phyloP scores from a whole-genome alignment of 2,329 filamentous ascomycete species.

The Xylaria multiplex region DNA sequence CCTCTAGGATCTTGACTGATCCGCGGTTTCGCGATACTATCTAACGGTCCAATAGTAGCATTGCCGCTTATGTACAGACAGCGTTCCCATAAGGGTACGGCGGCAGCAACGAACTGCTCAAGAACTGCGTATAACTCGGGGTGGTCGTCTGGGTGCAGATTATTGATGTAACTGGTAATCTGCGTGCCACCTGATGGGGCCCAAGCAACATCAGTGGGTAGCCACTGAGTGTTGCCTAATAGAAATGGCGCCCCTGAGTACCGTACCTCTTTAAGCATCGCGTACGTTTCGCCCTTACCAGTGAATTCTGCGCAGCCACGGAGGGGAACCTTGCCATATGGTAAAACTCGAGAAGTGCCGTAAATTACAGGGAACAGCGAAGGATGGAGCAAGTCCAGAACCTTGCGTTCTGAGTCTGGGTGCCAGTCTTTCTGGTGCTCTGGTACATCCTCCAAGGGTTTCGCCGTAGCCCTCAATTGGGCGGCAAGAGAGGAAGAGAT shows the following conservation, averaged over 20 bases:
- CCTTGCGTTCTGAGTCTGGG: conserved; percentile 64
- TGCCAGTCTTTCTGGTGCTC: conserved; percentile 68
- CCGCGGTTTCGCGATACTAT: conserved; percentile 26
- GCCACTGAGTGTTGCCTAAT: conserved; percentile 55
- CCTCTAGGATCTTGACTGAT: conserved; percentile 20
- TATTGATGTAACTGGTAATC: conserved; percentile 65
- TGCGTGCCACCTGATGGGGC: conserved; percentile 49
- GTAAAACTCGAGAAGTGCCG: conserved; percentile 57
- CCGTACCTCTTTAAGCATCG: neutral
- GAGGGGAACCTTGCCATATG: conserved; percentile 50
- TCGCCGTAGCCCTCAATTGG: conserved; percentile 53
- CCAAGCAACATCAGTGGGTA: conserved; percentile 62
- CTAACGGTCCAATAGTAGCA: neutral
- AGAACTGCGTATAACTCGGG: conserved; percentile 53
- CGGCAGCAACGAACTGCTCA: conserved; percentile 54
- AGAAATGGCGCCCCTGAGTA: neutral
- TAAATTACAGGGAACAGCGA: conserved; percentile 71
- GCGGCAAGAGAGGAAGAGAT: conserved; percentile 53
- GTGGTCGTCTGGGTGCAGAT: conserved; percentile 58
- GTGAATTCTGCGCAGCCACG: conserved; percentile 43
- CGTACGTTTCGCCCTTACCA: conserved; percentile 47
- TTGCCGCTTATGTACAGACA: conserved; percentile 33
- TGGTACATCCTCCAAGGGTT: conserved; percentile 61
- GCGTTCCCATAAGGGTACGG: conserved; percentile 59
- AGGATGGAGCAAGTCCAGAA: conserved; percentile 72